These are phyloP conservation scores for Lophiostoma macrostomum DNA, from an alignment of 495 filamentous ascomycete genomes.

Conservation along the genomic window DNA sequence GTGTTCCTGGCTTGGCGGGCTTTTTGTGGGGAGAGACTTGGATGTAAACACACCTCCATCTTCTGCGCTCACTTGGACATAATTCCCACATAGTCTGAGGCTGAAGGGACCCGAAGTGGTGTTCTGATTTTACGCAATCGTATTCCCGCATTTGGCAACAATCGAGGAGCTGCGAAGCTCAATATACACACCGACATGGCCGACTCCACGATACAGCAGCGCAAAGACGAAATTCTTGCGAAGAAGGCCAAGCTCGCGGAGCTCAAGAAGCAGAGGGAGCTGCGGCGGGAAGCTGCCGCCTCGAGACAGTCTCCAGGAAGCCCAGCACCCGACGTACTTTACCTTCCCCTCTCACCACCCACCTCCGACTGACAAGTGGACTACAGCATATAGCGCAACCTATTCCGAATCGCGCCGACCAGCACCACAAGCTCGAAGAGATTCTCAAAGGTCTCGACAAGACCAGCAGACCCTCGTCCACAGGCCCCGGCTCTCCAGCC, in stretches of 20 bases:
- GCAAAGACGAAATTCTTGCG: slow-evolving; percentile 87
- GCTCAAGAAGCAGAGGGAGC: slow-evolving; percentile 85
- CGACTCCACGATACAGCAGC: slow-evolving; percentile 67
- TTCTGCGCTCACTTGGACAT: not conserved
- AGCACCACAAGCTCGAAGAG: slow-evolving; percentile 75
- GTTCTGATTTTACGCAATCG: no score
- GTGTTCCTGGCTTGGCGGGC: slow-evolving; percentile 19
- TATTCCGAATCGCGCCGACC: slow-evolving; percentile 64
- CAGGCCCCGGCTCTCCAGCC: slow-evolving; percentile 58
- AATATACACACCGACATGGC: slow-evolving; percentile 27
- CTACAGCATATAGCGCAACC: slow-evolving; percentile 67
- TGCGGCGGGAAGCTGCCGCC: slow-evolving; percentile 67
- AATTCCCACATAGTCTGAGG: no score
- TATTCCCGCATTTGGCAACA: no score
- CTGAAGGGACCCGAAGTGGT: no score
- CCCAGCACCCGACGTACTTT: slow-evolving; percentile 24
- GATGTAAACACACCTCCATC: not conserved
- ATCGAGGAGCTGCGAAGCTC: no score
- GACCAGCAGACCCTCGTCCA: slow-evolving; percentile 63
- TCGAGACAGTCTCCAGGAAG: slow-evolving; percentile 63
- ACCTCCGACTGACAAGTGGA: slow-evolving; percentile 41
- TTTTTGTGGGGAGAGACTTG: slow-evolving; percentile 1
- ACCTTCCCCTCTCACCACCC: not conserved
- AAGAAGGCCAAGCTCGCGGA: slow-evolving; percentile 95
- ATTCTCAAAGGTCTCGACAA: slow-evolving; percentile 70